phyloP scores from a whole-genome alignment of 2,329 filamentous ascomycete genomes.

The Teratosphaeria nubilosa region DNA sequence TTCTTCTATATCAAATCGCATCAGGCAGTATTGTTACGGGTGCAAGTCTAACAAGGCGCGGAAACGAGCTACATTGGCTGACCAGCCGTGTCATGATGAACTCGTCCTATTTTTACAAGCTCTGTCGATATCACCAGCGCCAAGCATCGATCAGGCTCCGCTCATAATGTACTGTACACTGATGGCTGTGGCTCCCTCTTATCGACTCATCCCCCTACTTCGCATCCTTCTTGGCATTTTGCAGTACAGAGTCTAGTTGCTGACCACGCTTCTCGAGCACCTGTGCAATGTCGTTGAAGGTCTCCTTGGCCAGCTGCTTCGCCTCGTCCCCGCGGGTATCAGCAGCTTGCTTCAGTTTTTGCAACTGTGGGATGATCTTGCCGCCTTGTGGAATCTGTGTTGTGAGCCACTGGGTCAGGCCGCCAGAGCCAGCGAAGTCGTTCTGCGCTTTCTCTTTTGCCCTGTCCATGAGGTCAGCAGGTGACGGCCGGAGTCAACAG shows the following conservation, averaged over 20 bases:
- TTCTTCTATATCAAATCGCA: background rate
- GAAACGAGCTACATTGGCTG: too few species aligned
- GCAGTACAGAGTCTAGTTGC: constrained; percentile 48
- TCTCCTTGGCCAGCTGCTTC: constrained; percentile 58
- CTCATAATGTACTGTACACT: background rate
- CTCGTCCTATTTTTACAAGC: background rate
- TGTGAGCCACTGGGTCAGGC: constrained; percentile 51
- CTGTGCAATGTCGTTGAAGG: constrained; percentile 55
- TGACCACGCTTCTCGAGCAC: constrained; percentile 51
- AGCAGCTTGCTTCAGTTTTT: constrained; percentile 54
- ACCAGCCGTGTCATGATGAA: background rate
- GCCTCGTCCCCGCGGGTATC: constrained; percentile 60
- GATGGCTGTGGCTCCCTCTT: background rate
- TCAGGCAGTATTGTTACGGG: background rate
- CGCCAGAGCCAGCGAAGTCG: constrained; percentile 22
- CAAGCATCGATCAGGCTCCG: background rate
- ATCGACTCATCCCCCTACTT: background rate
- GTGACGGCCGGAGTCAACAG: background rate
- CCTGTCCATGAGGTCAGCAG: constrained; percentile 4
- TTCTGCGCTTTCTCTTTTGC: constrained; percentile 51
- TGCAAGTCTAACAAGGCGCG: too few species aligned
- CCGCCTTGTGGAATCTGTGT: constrained; percentile 51
- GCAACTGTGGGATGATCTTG: constrained; percentile 55
- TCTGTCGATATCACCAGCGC: background rate
- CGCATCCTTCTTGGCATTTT: constrained; percentile 40